Conservation (phyloP, 768 basidiomycete genomes). For the Russula dissimulans region DNA sequence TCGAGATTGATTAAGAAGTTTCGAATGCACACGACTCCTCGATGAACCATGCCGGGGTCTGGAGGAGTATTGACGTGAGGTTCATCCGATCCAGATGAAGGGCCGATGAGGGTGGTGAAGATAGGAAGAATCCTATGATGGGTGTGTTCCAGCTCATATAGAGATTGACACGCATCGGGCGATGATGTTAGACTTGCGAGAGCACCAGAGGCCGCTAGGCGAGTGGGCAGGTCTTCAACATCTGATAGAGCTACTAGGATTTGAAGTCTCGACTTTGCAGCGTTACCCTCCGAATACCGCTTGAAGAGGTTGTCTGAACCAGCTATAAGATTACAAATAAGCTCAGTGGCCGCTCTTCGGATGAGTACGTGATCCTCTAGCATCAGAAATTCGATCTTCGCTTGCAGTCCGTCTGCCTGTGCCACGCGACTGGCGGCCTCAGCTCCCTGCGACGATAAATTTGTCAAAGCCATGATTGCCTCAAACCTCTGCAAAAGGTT, state of each 20-base stretch:
- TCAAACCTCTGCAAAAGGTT: conserved; percentile 83
- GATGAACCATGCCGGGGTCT: conserved; percentile 61
- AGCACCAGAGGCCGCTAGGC: conserved; percentile 85
- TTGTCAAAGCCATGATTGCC: conserved; percentile 92
- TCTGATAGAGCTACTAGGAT: conserved; percentile 79
- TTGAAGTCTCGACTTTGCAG: conserved; percentile 59
- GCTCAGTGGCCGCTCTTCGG: conserved; percentile 80
- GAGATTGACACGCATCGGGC: conserved; percentile 45
- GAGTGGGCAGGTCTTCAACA: conserved; percentile 76
- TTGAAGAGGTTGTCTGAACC: conserved; percentile 71
- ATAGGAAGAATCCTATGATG: conserved; percentile 55
- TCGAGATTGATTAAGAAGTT: conserved; percentile 50
- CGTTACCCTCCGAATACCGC: conserved; percentile 44
- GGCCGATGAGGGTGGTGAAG: conserved; percentile 59
- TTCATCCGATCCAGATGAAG: conserved; percentile 34
- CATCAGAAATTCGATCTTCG: conserved; percentile 62
- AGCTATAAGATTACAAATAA: conserved; percentile 83
- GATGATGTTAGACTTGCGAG: conserved; percentile 70
- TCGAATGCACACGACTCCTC: conserved; percentile 65
- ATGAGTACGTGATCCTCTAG: conserved; percentile 78
- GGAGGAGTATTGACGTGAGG: conserved; percentile 28
- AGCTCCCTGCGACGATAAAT: conserved; percentile 72
- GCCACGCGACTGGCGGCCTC: conserved; percentile 61
- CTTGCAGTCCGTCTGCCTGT: conserved; percentile 46
- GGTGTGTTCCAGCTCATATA: conserved; percentile 60